phyloP scores from a whole-genome alignment of 2,329 filamentous ascomycete genomes.

The Neofusicoccum kwambonambiense region DNA sequence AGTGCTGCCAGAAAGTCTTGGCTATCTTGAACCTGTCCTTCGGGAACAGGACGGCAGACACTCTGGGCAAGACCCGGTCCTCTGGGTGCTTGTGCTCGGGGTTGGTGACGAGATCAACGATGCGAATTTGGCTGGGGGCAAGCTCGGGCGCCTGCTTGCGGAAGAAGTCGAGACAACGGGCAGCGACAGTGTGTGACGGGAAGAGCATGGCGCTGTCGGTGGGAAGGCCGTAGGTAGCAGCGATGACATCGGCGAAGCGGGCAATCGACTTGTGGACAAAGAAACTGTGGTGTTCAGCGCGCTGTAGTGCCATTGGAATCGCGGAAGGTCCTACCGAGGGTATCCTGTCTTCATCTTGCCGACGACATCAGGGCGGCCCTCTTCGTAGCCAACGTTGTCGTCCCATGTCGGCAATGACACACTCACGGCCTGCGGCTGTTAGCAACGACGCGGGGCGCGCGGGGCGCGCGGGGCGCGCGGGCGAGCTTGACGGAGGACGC shows the following conservation, averaged over 20 bases:
- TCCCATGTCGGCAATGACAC: conserved; percentile 94
- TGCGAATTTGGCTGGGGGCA: conserved; percentile 49
- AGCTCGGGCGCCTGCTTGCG: conserved; percentile 56
- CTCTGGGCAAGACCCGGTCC: conserved; percentile 43
- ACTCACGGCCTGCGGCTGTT: conserved; percentile 72
- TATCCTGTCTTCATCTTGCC: conserved; percentile 86
- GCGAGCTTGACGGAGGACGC: conserved; percentile 25
- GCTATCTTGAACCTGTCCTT: conserved; percentile 66
- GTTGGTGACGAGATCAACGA: conserved; percentile 65
- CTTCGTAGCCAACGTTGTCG: conserved; percentile 89
- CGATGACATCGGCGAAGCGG: conserved; percentile 67
- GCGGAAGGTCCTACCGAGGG: conserved; percentile 61
- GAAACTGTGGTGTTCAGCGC: conserved; percentile 58
- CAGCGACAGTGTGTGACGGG: conserved; percentile 68
- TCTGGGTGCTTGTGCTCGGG: conserved; percentile 51
- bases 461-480: not conserved
- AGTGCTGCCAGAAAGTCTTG: conserved; percentile 98
- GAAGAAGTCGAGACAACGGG: conserved; percentile 74
- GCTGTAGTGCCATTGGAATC: not conserved
- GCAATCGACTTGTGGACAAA: conserved; percentile 85
- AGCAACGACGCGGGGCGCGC: conserved; percentile 20
- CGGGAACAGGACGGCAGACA: conserved; percentile 65
- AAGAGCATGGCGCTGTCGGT: conserved; percentile 78
- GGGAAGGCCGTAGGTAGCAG: conserved; percentile 60
- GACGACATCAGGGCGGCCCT: conserved; percentile 85